Percentiles rank a stretch among this genome's conserved stretches.
These are phyloP conservation scores for Sarocladium strictum DNA, from an alignment of 2,329 filamentous ascomycete species.

Conservation along the genomic window DNA sequence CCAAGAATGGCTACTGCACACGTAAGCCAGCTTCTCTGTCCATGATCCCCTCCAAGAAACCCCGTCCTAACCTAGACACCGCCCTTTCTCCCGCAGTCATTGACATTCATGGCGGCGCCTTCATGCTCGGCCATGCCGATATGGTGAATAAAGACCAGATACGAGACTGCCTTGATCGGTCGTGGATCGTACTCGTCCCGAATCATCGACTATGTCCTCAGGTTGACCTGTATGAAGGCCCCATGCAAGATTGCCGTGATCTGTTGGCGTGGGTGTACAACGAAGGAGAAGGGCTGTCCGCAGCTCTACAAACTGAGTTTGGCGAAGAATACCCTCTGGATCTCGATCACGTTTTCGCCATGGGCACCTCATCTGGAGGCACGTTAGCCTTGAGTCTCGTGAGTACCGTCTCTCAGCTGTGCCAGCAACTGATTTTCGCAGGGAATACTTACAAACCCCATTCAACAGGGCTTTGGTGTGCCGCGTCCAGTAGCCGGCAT, in stretches of 20 bases:
- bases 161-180: conserved; percentile 27
- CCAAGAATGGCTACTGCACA: neutral
- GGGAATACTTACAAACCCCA: neutral
- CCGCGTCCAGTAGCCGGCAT: neutral
- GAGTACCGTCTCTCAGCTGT: no score
- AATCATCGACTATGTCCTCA: neutral
- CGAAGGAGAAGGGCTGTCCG: neutral
- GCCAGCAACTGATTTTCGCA: no score
- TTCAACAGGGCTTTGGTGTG: neutral
- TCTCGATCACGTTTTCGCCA: neutral
- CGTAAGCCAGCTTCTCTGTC: neutral
- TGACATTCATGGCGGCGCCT: conserved; percentile 37
- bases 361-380: neutral
- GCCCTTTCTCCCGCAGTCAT: conserved; percentile 25
- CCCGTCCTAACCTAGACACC: neutral
- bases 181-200: conserved; percentile 32
- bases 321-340: neutral
- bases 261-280: neutral
- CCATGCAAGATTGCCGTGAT: neutral
- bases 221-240: neutral
- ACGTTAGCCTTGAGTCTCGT: neutral
- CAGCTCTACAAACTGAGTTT: neutral
- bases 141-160: conserved; percentile 33
- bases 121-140: conserved; percentile 32
- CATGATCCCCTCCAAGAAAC: neutral